Evolutionary conservation across 225 moss, liverwort and hornwort species (phyloP), one percentile per base, ranked within the genome.

Genomic region (Asterella californica): DNA sequence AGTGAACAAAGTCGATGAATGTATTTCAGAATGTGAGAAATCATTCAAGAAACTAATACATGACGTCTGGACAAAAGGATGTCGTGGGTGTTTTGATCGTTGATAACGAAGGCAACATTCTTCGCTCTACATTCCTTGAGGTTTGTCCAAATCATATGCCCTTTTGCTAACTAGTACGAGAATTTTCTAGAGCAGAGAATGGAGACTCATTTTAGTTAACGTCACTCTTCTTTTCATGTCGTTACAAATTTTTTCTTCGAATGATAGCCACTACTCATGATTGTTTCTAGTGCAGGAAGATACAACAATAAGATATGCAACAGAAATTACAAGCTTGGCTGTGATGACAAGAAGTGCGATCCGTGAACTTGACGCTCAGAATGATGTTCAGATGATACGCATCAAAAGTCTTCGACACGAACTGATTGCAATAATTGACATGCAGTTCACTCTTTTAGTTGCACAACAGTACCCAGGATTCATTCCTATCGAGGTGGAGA

Each of bases 351-450:
- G 91, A 80, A 96, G 94, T 73, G 92, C 90, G 7, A 85, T 93
- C 47, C 88, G 96, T 33, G 96, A 93, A 83, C 84, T 93, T 0
- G 93, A 94, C 46, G 81, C 91, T 32, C 88, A 93, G 62, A 91
- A 94, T 37, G 93, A 92, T 80, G 82, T 96, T 42, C 87, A 82
- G 63, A 94, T 96, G 96, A 86, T 96, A 57, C 90, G 93, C 22
- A 89, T 96, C 63, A 94, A 91, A 79, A 96, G 94, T 78, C 88
- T 88, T 24, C 90, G 91, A 22, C 97, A 93, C 52, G 97, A 99
- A 80, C 81, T 95, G 72, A 92, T 93, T 79, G 85, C 89, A 30
- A 60, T 99, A 69, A 89, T 95, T 54, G 88, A 94, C 49, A 81
- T 89, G 11, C 90, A 90, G 48, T 94, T 96, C 80, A 94, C 94